Evolutionary conservation across 2,329 filamentous ascomycete genomes (phyloP), one percentile per base, ranked within the genome.

Genomic region (Penicillium sp.): DNA sequence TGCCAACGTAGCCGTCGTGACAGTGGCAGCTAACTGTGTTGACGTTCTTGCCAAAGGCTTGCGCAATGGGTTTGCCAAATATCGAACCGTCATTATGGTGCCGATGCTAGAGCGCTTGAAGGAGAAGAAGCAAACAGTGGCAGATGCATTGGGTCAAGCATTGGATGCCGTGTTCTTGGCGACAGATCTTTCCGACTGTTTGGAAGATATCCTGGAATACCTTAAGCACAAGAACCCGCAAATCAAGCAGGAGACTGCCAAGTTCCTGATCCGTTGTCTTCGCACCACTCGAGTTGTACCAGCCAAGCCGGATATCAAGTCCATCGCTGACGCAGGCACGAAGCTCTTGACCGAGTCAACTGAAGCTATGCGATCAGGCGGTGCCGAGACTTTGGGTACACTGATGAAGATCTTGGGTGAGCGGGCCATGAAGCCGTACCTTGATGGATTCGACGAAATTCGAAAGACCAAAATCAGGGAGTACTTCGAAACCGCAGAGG

Each of bases 351-450:
- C 90, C 0, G 93, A 98, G 65, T 91, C 88, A 0, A 90, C 84
- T 57, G 90, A 94, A 59, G 84, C 79, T 3, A 81, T 95, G 49
- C 82, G 93, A 69, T 85, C 91, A 40, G 89, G 89, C 24, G 93
- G 90, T 66, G 90, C 90, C 11, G 93, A 98, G 68, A 84, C 93
- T 27, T 75, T 98, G 3, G 93, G 94, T 54, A 95, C 90, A 0
- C 70, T 98, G 40, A 97, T 96, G 93, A 98, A 97, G 73, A 97
- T 98, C 45, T 87, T 97, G 73, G 91, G 93, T 34, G 94, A 98
- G 69, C 82, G 93, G 47, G 87, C 87, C 42, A 98, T 98, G 93
- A 89, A 86, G 35, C 86, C 88, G 7, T 87, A 95, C 65, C 73
- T 98, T 13, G 91, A 96, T 54, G 89, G 89, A 3, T 76, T 98